These are phyloP conservation scores for Xeromyces bisporus DNA, from an alignment of 495 filamentous ascomycete genomes.

Conservation along the genomic window DNA sequence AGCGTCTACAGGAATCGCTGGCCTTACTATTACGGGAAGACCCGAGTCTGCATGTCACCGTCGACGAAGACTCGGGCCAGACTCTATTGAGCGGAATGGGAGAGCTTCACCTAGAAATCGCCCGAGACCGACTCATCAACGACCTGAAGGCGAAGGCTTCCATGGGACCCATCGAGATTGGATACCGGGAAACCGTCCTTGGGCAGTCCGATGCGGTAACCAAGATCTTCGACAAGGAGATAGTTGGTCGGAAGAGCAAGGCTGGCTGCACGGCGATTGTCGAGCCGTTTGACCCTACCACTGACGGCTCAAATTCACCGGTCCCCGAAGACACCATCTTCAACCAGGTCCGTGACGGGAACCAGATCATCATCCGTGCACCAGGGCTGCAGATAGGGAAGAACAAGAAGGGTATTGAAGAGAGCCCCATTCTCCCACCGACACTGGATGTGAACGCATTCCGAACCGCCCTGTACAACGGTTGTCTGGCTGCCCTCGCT, in stretches of 20 bases:
- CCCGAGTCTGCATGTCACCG: slow-evolving; percentile 70
- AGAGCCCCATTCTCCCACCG: slow-evolving; percentile 33
- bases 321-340: slow-evolving; percentile 13
- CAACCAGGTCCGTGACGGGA: slow-evolving; percentile 26
- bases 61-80: slow-evolving; percentile 83
- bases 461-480: slow-evolving; percentile 53
- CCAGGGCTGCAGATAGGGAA: slow-evolving; percentile 25
- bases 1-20: slow-evolving; percentile 58
- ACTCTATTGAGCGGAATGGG: slow-evolving; percentile 94
- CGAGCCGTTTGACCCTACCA: slow-evolving; percentile 35
- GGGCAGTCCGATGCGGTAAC: slow-evolving; percentile 33
- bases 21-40: slow-evolving; percentile 74
- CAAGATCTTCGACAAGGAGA: slow-evolving; percentile 54
- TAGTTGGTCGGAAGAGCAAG: slow-evolving; percentile 62
- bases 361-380: slow-evolving; percentile 41
- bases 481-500: slow-evolving; percentile 67
- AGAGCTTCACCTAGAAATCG: slow-evolving; percentile 93
- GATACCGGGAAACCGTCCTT: slow-evolving; percentile 70
- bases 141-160: slow-evolving; percentile 79
- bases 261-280: slow-evolving; percentile 57
- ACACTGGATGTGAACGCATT: slow-evolving; percentile 39
- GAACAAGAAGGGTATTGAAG: slow-evolving; percentile 19
- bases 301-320: slow-evolving; percentile 5
- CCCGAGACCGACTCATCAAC: slow-evolving; percentile 67
- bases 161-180: slow-evolving; percentile 90